These are phyloP conservation scores for Aspergillus nanangensis DNA, from an alignment of 495 filamentous ascomycete genomes.

Conservation along the genomic window DNA sequence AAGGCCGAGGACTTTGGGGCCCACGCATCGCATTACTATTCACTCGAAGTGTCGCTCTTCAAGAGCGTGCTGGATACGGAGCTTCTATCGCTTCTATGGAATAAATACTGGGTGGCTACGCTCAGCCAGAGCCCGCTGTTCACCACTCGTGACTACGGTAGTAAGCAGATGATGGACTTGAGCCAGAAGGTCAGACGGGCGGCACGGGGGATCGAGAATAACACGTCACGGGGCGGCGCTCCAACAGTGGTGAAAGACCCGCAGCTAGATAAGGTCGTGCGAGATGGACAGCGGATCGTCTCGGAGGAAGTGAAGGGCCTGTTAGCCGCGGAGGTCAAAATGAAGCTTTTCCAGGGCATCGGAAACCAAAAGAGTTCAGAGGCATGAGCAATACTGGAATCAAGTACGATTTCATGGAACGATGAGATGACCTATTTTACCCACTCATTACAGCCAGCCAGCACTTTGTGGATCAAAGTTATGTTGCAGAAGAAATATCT, in stretches of 20 bases:
- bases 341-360: slow-evolving; percentile 72
- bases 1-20: slow-evolving; percentile 98
- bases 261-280: slow-evolving; percentile 74
- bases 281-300: slow-evolving; percentile 74
- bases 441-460: background rate
- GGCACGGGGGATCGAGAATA: slow-evolving; percentile 41
- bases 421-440: slow-evolving; percentile 6
- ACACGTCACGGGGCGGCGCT: slow-evolving; percentile 24
- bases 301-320: slow-evolving; percentile 84
- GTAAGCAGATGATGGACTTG: slow-evolving; percentile 87
- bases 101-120: slow-evolving; percentile 99
- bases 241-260: slow-evolving; percentile 42
- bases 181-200: slow-evolving; percentile 71
- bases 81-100: slow-evolving; percentile 88
- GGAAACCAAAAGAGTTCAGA: slow-evolving; percentile 24
- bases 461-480: background rate
- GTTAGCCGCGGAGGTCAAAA: slow-evolving; percentile 78
- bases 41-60: slow-evolving; percentile 86
- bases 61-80: slow-evolving; percentile 85
- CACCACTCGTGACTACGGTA: slow-evolving; percentile 88
- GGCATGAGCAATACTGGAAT: background rate
- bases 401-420: background rate
- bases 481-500: too few species aligned
- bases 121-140: slow-evolving; percentile 93
- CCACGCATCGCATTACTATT: slow-evolving; percentile 83